Evolutionary conservation across 2,329 filamentous ascomycete species (phyloP).

Genomic region (Talaromyces verruculosus): DNA sequence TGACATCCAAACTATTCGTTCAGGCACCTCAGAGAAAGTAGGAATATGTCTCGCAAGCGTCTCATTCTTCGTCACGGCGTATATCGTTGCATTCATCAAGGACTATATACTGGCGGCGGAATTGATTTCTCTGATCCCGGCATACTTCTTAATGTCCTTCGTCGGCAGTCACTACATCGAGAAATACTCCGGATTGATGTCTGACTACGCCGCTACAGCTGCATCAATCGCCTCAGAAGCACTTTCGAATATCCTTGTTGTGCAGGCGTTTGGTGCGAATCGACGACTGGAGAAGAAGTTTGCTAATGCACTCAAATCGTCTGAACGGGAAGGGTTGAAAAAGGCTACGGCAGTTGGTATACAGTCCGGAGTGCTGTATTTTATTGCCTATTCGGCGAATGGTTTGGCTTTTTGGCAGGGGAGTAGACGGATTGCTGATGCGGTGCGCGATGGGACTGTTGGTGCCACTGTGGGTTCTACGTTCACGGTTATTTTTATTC

Average conservation of each 20-base stretch:
- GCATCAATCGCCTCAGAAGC: conserved; percentile 60
- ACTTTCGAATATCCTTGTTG: conserved; percentile 57
- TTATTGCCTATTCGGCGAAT: conserved; percentile 65
- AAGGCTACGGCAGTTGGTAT: conserved; percentile 57
- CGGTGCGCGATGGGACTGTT: conserved; percentile 33
- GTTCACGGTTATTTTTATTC: conserved; percentile 42
- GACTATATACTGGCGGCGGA: conserved; percentile 63
- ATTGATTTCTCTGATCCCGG: conserved; percentile 61
- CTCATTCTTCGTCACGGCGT: conserved; percentile 67
- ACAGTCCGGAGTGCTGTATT: conserved; percentile 61
- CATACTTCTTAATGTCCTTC: conserved; percentile 34
- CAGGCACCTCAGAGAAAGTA: conserved; percentile 69
- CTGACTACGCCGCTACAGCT: conserved; percentile 53
- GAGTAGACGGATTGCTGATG: conserved; percentile 51
- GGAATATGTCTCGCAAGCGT: conserved; percentile 62
- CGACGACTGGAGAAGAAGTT: conserved; percentile 51
- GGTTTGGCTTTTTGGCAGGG: conserved; percentile 67
- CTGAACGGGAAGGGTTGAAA: conserved; percentile 54
- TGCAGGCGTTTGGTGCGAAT: conserved; percentile 60
- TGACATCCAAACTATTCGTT: conserved; percentile 66
- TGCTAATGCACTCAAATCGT: conserved; percentile 51
- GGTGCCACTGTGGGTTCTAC: conserved; percentile 36
- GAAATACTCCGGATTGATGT: conserved; percentile 48
- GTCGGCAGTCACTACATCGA: conserved; percentile 46
- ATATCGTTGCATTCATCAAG: conserved; percentile 66